Percentiles rank a stretch among this genome's conserved stretches.
These are phyloP conservation scores for Verticillium nubilum DNA, from an alignment of 2,329 filamentous ascomycete genomes.

Conservation along the genomic window DNA sequence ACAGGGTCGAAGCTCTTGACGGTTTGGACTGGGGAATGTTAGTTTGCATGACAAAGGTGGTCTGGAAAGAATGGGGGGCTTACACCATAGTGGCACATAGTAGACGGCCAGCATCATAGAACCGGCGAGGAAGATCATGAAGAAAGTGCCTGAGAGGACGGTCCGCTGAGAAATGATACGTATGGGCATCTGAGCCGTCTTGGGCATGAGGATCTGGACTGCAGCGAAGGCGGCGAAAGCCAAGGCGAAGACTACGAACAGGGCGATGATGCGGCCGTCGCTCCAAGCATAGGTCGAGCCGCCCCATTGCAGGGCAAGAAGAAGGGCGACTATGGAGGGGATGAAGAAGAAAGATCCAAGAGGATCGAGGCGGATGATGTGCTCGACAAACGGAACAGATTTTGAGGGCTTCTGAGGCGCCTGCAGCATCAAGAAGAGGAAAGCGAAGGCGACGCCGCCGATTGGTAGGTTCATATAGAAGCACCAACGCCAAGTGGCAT, in stretches of 20 bases:
- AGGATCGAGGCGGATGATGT: constrained; percentile 11
- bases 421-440: constrained; percentile 41
- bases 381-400: constrained; percentile 1
- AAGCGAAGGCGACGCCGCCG: constrained; percentile 42
- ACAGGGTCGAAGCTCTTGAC: constrained; percentile 33
- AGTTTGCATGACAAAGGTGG: too few species aligned
- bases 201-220: constrained; percentile 31
- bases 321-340: constrained; percentile 35
- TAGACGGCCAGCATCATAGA: constrained; percentile 25
- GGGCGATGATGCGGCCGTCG: constrained; percentile 44
- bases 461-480: constrained; percentile 56
- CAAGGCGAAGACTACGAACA: constrained; percentile 35
- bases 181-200: constrained; percentile 37
- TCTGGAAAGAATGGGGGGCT: constrained; percentile 12
- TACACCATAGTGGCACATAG: constrained; percentile 41
- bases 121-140: constrained; percentile 31
- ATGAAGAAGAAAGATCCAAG: constrained; percentile 25
- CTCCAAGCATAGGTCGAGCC: constrained; percentile 48
- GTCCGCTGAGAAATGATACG: constrained; percentile 33
- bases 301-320: constrained; percentile 59
- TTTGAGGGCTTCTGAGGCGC: constrained; percentile 6
- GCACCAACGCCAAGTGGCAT: constrained; percentile 49
- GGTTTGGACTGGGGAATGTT: constrained; percentile 26
- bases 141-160: constrained; percentile 27
- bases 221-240: constrained; percentile 23